These are phyloP conservation scores for Apocynum venetum DNA, from an alignment of 257 asterid species.

Conservation along the genomic window DNA sequence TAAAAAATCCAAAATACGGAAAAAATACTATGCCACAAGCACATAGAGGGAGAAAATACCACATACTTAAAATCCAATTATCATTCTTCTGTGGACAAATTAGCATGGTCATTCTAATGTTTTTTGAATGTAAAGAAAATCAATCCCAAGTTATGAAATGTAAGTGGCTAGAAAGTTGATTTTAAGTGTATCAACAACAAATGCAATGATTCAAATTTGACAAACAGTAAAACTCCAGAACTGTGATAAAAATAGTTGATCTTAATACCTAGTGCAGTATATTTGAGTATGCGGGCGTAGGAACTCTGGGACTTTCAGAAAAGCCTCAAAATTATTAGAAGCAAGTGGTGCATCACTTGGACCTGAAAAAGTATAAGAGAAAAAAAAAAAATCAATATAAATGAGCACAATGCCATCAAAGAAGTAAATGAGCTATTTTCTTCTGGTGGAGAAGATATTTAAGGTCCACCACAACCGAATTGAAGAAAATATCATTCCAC, in stretches of 20 bases:
- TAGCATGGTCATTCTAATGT: not conserved
- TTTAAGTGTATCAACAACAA: not conserved
- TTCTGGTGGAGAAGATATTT: not conserved
- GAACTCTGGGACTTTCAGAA: slow-evolving; percentile 90
- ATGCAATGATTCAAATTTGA: not conserved
- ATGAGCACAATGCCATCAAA: not conserved
- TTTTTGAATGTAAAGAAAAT: not conserved
- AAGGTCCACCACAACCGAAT: not conserved
- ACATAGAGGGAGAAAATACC: no score
- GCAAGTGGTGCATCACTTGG: slow-evolving; percentile 97
- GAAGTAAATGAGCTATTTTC: not conserved
- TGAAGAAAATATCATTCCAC: not conserved
- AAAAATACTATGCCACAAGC: not conserved
- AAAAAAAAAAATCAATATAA: not conserved
- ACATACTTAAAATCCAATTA: not conserved
- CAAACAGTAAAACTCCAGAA: not conserved
- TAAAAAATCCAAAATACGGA: not conserved
- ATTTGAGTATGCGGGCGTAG: slow-evolving; percentile 94
- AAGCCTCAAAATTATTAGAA: slow-evolving; percentile 85
- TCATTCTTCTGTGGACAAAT: not conserved
- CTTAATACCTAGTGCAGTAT: slow-evolving; percentile 83
- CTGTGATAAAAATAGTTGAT: not conserved
- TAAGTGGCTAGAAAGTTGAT: not conserved
- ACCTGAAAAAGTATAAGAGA: slow-evolving; percentile 48
- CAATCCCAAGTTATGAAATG: not conserved